Evolutionary conservation across 106 monocot genomes (phyloP).

Genomic region (Posidonia australis): DNA sequence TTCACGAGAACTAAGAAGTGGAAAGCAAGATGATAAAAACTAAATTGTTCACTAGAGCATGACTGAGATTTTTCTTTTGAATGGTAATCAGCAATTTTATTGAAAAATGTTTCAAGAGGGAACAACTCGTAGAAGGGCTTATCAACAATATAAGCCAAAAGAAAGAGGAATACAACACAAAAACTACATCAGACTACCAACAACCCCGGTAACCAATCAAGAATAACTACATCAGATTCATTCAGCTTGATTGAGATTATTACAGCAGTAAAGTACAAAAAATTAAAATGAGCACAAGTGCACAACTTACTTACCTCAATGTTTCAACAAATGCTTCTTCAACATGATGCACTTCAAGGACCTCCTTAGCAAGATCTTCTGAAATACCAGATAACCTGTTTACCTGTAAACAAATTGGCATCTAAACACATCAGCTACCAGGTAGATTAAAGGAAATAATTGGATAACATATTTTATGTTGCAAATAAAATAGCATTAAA

Average conservation of each 20-base stretch:
- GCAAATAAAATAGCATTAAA: no score
- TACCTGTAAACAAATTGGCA: constrained; percentile 30
- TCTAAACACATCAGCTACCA: neutral
- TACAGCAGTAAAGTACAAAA: neutral
- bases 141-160: no score
- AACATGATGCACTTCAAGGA: constrained; percentile 70
- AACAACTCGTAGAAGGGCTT: no score
- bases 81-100: no score
- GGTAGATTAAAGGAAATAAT: no score
- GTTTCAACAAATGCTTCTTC: constrained; percentile 90
- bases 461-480: neutral
- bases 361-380: constrained; percentile 63
- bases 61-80: no score
- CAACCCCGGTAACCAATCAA: no score
- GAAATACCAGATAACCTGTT: constrained; percentile 27
- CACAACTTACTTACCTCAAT: constrained; percentile 71
- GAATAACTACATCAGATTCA: no score
- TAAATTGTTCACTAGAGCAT: no score
- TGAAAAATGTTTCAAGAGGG: no score
- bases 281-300: neutral
- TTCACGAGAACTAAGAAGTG: neutral
- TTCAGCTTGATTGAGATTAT: neutral
- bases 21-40: neutral
- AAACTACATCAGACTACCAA: no score
- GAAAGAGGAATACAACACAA: no score